Evolutionary conservation across 192 early-diverging fungal species (phyloP).

Genomic region (Chytriomyces sp.): DNA sequence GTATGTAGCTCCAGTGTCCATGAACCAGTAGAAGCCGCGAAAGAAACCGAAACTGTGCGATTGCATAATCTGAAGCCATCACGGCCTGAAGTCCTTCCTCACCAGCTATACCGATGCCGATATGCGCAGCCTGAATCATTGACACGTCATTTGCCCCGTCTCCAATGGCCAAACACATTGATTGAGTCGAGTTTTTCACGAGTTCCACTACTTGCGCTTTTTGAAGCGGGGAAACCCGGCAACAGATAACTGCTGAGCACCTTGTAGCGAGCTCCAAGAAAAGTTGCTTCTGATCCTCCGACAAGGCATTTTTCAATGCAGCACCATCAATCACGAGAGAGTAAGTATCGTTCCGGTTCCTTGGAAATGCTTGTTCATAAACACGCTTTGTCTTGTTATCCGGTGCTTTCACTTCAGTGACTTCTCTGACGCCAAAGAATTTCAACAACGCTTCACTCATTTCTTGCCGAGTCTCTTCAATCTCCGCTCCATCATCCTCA

Average conservation of each 20-base stretch:
- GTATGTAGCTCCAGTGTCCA: conserved; percentile 89
- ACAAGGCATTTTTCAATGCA: conserved; percentile 81
- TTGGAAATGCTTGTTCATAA: not conserved
- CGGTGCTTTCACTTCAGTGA: not conserved
- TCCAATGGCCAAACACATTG: conserved; percentile 90
- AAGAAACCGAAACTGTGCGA: conserved; percentile 88
- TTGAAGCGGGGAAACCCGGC: conserved; percentile 93
- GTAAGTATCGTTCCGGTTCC: conserved; percentile 24
- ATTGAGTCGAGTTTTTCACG: conserved; percentile 77
- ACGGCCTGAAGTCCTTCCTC: conserved; percentile 94
- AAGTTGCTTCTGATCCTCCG: conserved; percentile 56
- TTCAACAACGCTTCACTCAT: conserved; percentile 68
- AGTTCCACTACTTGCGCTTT: conserved; percentile 93
- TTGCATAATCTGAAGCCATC: conserved; percentile 91
- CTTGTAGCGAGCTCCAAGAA: conserved; percentile 77
- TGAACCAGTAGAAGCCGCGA: conserved; percentile 86
- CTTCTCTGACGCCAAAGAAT: conserved; percentile 53
- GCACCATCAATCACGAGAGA: conserved; percentile 92
- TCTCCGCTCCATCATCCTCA: conserved; percentile 29
- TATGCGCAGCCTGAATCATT: conserved; percentile 98
- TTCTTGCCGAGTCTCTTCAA: conserved; percentile 68
- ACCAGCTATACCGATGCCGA: conserved; percentile 93
- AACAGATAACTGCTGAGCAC: conserved; percentile 90
- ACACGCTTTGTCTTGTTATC: not conserved
- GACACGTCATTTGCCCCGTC: conserved; percentile 97